Percentiles rank a stretch among this genome's conserved stretches.
Evolutionary conservation across 2,329 filamentous ascomycete genomes (phyloP).

Genomic region (Graphiopsis chlorocephala): DNA sequence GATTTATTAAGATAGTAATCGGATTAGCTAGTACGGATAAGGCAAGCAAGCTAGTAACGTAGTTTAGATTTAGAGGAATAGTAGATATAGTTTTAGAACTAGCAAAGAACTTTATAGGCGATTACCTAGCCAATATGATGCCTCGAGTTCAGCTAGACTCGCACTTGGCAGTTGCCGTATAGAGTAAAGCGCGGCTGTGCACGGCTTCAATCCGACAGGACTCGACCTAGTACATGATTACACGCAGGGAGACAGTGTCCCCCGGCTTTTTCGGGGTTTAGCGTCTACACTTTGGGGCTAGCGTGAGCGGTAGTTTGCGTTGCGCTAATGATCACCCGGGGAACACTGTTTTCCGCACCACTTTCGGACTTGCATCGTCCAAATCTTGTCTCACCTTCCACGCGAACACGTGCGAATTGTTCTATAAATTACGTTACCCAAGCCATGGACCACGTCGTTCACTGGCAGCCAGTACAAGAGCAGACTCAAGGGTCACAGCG

Average conservation of each 20-base stretch:
- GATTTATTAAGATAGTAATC: not conserved
- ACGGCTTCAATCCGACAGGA: not conserved
- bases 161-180: not conserved
- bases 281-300: conserved; percentile 1
- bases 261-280: conserved; percentile 4
- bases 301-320: not conserved
- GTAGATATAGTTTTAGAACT: not conserved
- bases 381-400: not conserved
- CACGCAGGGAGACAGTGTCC: too few species aligned
- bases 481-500: not conserved
- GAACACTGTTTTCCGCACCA: conserved; percentile 3
- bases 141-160: conserved; percentile 1
- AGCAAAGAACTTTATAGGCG: not conserved
- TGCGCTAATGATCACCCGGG: conserved; percentile 5
- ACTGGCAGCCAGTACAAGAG: conserved; percentile 1
- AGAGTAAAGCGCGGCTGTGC: not conserved
- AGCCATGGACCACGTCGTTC: not conserved
- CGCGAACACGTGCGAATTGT: not conserved
- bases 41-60: not conserved
- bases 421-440: not conserved
- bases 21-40: not conserved
- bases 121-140: not conserved
- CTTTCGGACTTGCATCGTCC: not conserved
- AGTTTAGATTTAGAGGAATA: not conserved
- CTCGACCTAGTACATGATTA: conserved; percentile 5